Evolutionary conservation across 2,329 filamentous ascomycete species (phyloP), one percentile per base, ranked within the genome.

Genomic region (Alternaria angustiovoidea): DNA sequence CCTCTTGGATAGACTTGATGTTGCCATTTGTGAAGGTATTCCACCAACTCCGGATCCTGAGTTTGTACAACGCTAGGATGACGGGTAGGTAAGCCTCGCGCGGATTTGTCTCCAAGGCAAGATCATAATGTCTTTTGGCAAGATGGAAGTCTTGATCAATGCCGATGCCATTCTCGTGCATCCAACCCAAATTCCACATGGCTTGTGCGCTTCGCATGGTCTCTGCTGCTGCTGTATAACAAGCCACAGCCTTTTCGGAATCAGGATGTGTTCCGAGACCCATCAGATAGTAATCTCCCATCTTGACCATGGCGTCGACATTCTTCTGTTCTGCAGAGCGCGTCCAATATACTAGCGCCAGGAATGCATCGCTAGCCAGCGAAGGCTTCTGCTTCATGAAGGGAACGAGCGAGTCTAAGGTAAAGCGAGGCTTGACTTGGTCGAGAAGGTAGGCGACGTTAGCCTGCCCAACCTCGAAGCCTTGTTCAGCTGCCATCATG

Each of bases 131-230:
- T 54, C 95, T 86, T 80, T 99, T 99, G 2, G 96, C 95, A 57
- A 99, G 88, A 74, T 99, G 95, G 77, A 96, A 99, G 75, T 99
- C 95, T 76, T 99, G 95, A 55, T 91, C 90, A 20, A 98, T 87
- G 2, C 94, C 93, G 51, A 98, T 85, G 7, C 95, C 95, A 73
- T 98, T 97, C 80, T 99, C 95, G 74, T 99, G 93, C 94, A 99
- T 98, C 95, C 95, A 99, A 5, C 95, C 96, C 14, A 99, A 84
- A 72, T 99, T 98, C 87, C 93, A 99, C 58, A 97, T 88, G 14
- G 96, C 95, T 79, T 99, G 96, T 2, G 94, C 95, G 69, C 93
- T 96, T 74, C 93, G 91, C 68, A 94, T 89, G 61, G 91, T 93
- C 74, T 99, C 95, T 0, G 94, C 94, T 1, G 95, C 95, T 4